A percentile compares a stretch with the other conserved stretches of the same genome.
phyloP scores from a whole-genome alignment of 129 eudicot species.

The sunflower (Helianthus annuus) region HanXRQr2.0-SUNRISE NC_035435.2:106459356-106459855 shows the following conservation, averaged over 20 bases:
- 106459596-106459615: constrained; percentile 79
- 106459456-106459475: constrained; percentile 90
- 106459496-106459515: constrained; percentile 69
- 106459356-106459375: constrained; percentile 80
- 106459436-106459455: constrained; percentile 94
- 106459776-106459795: constrained; percentile 43
- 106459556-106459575: constrained; percentile 94
- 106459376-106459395: constrained; percentile 97
- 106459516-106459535: constrained; percentile 98
- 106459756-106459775: constrained; percentile 67
- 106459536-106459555: constrained; percentile 98
- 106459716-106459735: constrained; percentile 77
- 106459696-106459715: constrained; percentile 85
- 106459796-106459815: constrained; percentile 21
- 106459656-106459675: constrained; percentile 92
- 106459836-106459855: constrained; percentile 29
- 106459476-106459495: constrained; percentile 78
- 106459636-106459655: constrained; percentile 96
- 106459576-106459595: constrained; percentile 93
- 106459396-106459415: constrained; percentile 70
- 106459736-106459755: constrained; percentile 80
- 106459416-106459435: constrained; percentile 73
- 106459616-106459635: constrained; percentile 93
- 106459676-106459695: constrained; percentile 92
- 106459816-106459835: constrained; percentile 16